Evolutionary conservation across 2,329 filamentous ascomycete genomes (phyloP).

Genomic region (Hymenoscyphus salicellus): DNA sequence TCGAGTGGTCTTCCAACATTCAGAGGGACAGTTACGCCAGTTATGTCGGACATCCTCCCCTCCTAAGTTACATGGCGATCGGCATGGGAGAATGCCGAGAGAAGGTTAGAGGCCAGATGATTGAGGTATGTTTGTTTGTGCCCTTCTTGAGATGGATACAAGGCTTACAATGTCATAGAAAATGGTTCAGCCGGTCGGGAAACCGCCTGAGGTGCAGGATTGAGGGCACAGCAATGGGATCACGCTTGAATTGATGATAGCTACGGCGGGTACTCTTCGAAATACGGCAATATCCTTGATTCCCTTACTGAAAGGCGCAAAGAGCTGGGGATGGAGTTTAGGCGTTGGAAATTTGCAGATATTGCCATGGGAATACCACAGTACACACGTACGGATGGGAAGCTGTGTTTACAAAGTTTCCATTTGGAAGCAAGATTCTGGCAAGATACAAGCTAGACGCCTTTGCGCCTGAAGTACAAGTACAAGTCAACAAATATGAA

Average conservation of each 20-base stretch:
- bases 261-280: not conserved
- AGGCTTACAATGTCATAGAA: slow-evolving; percentile 45
- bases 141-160: not conserved
- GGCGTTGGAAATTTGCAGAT: not conserved
- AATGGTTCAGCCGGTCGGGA: slow-evolving; percentile 66
- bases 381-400: not conserved
- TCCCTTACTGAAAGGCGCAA: not conserved
- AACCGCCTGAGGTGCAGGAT: slow-evolving; percentile 58
- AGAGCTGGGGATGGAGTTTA: not conserved
- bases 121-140: slow-evolving; percentile 55
- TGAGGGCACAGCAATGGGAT: slow-evolving; percentile 22
- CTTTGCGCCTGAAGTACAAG: not conserved
- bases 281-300: not conserved
- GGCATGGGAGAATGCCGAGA: slow-evolving; percentile 82
- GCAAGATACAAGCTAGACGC: not conserved
- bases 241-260: too few species aligned
- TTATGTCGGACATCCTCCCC: slow-evolving; percentile 83
- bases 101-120: slow-evolving; percentile 74
- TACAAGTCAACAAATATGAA: not conserved
- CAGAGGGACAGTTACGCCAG: slow-evolving; percentile 87
- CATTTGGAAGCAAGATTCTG: not conserved
- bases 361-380: not conserved
- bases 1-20: slow-evolving; percentile 97
- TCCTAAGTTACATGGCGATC: slow-evolving; percentile 84
- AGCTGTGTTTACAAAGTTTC: not conserved